phyloP scores from a whole-genome alignment of 2,329 filamentous ascomycete genomes.

The Pseudocercospora eumusae region DNA sequence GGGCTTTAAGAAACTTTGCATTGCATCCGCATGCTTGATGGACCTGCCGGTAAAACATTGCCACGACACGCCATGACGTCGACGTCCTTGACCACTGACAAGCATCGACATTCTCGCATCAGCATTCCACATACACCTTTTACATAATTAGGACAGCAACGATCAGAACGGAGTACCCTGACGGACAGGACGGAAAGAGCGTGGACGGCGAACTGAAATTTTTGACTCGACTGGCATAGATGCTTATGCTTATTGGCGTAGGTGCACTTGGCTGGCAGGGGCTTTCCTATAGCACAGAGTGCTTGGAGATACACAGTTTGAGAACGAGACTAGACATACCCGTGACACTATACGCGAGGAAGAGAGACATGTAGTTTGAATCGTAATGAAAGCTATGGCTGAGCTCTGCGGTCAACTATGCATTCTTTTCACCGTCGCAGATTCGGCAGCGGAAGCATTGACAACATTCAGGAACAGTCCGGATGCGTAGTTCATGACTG shows the following conservation, averaged over 20 bases:
- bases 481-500: neutral
- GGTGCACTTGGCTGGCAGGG: neutral
- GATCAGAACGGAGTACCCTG: neutral
- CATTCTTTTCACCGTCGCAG: neutral
- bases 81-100: neutral
- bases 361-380: constrained; percentile 7
- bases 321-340: neutral
- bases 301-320: constrained; percentile 7
- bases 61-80: neutral
- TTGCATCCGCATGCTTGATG: neutral
- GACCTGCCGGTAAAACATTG: neutral
- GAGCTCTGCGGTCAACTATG: neutral
- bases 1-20: neutral
- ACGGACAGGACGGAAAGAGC: neutral
- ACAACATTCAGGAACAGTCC: neutral
- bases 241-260: neutral
- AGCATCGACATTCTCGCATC: neutral
- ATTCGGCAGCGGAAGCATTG: neutral
- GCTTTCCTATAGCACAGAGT: neutral
- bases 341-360: neutral
- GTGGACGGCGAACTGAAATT: neutral
- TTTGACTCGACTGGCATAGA: neutral
- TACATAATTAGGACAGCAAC: neutral
- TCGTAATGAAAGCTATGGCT: constrained; percentile 1
- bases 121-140: neutral